Percentiles rank a stretch among this genome's conserved stretches.
Evolutionary conservation across 1,139 yeast genomes (phyloP).

Genomic region (Blastobotrys petasosporus): DNA sequence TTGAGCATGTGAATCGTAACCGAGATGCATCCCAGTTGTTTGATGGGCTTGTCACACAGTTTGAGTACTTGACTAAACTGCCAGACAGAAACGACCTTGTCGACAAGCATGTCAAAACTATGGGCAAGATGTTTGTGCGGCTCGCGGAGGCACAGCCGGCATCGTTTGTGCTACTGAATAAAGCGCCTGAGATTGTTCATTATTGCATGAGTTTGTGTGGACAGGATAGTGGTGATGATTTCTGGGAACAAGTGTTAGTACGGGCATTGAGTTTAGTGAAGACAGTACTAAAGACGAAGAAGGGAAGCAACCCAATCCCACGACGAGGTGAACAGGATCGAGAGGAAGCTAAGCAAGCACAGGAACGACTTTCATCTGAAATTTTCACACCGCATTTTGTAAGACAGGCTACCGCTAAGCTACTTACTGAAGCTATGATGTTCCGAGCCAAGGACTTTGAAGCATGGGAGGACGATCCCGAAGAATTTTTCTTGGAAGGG

Average conservation of each 20-base stretch:
- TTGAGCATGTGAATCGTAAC: slow-evolving; percentile 58
- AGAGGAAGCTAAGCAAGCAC: slow-evolving; percentile 55
- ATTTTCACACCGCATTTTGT: slow-evolving; percentile 56
- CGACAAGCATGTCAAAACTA: slow-evolving; percentile 67
- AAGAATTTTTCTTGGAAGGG: slow-evolving; percentile 87
- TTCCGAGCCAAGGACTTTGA: slow-evolving; percentile 72
- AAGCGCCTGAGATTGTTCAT: slow-evolving; percentile 39
- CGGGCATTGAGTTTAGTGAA: slow-evolving; percentile 66
- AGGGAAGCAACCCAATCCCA: slow-evolving; percentile 62
- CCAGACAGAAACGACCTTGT: slow-evolving; percentile 36
- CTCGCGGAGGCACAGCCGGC: slow-evolving; percentile 58
- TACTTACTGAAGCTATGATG: slow-evolving; percentile 68
- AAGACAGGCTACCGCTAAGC: slow-evolving; percentile 53
- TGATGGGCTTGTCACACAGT: slow-evolving; percentile 50
- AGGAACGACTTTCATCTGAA: slow-evolving; percentile 44
- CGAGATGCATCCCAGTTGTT: slow-evolving; percentile 58
- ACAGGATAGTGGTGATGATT: slow-evolving; percentile 35
- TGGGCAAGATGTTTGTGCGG: slow-evolving; percentile 64
- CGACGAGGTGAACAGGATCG: slow-evolving; percentile 50
- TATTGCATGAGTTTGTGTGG: slow-evolving; percentile 59
- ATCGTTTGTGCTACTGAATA: slow-evolving; percentile 53
- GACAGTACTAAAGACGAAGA: slow-evolving; percentile 55
- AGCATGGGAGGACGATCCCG: slow-evolving; percentile 80
- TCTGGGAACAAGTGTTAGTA: slow-evolving; percentile 74
- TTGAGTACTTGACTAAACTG: slow-evolving; percentile 41